Conservation (phyloP, 2,329 filamentous ascomycete species). For the Penicillium brevicompactum region DNA sequence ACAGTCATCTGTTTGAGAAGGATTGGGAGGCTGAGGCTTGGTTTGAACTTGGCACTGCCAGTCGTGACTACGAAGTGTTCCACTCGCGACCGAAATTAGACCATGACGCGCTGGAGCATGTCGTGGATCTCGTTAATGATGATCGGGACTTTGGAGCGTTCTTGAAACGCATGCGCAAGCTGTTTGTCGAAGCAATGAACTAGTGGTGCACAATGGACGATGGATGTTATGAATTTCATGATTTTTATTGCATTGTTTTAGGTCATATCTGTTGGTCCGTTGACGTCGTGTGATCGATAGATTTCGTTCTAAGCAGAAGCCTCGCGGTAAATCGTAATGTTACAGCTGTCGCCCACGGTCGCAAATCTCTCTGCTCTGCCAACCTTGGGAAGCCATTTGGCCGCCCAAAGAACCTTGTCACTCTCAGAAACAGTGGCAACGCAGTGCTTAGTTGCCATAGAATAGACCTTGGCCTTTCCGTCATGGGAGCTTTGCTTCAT, state of each 20-base stretch:
- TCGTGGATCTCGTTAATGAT: constrained; percentile 61
- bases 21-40: constrained; percentile 88
- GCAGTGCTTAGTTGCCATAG: constrained; percentile 76
- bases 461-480: constrained; percentile 96
- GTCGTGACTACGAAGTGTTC: constrained; percentile 80
- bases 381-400: constrained; percentile 78
- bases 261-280: constrained; percentile 11
- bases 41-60: constrained; percentile 85
- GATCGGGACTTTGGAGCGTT: constrained; percentile 62
- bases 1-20: constrained; percentile 80
- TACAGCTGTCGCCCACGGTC: constrained; percentile 74
- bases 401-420: constrained; percentile 80
- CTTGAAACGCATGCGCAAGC: constrained; percentile 63
- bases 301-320: constrained; percentile 61
- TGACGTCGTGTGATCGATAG: constrained; percentile 5
- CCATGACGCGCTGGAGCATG: constrained; percentile 54
- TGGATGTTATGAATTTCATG: constrained; percentile 15
- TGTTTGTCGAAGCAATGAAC: constrained; percentile 61
- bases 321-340: constrained; percentile 80
- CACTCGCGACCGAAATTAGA: constrained; percentile 72
- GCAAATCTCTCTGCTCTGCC: constrained; percentile 69
- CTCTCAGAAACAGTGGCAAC: constrained; percentile 94
- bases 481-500: constrained; percentile 68
- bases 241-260: constrained; percentile 13
- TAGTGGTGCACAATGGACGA: constrained; percentile 18